These are phyloP conservation scores for Wallacemonas rigidus DNA, from an alignment of 208 protist species.

Conservation along the genomic window DNA sequence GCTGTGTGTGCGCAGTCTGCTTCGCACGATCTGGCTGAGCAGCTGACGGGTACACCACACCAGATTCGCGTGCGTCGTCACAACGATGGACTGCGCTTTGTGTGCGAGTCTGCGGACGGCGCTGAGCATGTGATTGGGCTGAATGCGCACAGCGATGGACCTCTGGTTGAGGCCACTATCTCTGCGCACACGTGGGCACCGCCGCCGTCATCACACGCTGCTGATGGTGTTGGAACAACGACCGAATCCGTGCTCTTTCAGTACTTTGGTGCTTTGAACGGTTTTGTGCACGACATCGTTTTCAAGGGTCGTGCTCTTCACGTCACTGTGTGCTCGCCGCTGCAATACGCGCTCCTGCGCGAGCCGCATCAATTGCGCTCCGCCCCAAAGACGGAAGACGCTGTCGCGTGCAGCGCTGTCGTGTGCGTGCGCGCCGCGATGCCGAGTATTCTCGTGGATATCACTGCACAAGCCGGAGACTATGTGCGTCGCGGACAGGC, in stretches of 20 bases:
- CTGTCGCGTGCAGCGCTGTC: too few species aligned
- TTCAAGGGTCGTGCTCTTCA: slow-evolving; percentile 42
- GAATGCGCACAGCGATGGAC: not conserved
- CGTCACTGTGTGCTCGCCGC: slow-evolving; percentile 36
- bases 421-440: slow-evolving; percentile 77
- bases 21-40: not conserved
- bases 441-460: slow-evolving; percentile 91
- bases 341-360: slow-evolving; percentile 32
- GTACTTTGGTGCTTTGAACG: slow-evolving; percentile 40
- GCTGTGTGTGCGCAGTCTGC: slow-evolving; percentile 29
- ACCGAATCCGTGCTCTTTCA: slow-evolving; percentile 23
- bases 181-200: too few species aligned
- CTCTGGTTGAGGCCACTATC: not conserved
- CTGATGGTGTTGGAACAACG: not conserved
- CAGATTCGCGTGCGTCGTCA: not conserved
- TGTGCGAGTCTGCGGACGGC: slow-evolving; percentile 25
- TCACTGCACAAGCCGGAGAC: slow-evolving; percentile 80
- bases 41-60: not conserved
- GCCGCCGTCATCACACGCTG: too few species aligned
- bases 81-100: slow-evolving; percentile 11
- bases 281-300: slow-evolving; percentile 43
- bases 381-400: too few species aligned
- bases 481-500: slow-evolving; percentile 81
- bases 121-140: not conserved
- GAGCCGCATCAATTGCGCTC: not conserved